Conservation (phyloP, 2,329 filamentous ascomycete species). For the Leptosphaerulina australis region DNA sequence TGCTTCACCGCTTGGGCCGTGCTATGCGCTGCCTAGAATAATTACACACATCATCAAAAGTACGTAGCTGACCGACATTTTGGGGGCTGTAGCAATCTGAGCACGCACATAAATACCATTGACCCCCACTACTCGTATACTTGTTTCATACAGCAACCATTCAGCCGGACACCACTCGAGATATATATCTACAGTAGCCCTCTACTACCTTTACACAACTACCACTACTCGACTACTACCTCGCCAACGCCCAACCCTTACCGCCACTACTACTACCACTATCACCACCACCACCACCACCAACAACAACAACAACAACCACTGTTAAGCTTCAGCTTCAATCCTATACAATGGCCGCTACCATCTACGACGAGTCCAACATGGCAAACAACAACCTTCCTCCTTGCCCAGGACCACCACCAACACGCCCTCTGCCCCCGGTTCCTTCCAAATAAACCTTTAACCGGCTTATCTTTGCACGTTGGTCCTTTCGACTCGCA, state of each 20-base stretch:
- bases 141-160: slow-evolving; percentile 42
- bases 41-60: slow-evolving; percentile 50
- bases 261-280: slow-evolving; percentile 8
- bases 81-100: slow-evolving; percentile 44
- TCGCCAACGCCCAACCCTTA: slow-evolving; percentile 14
- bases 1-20: slow-evolving; percentile 50
- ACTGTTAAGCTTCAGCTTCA: slow-evolving; percentile 17
- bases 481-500: slow-evolving; percentile 28
- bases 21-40: slow-evolving; percentile 43
- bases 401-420: slow-evolving; percentile 56
- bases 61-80: slow-evolving; percentile 51
- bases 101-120: slow-evolving; percentile 50
- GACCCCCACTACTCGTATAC: slow-evolving; percentile 35
- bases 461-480: slow-evolving; percentile 7
- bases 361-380: slow-evolving; percentile 47
- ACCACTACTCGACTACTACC: slow-evolving; percentile 16
- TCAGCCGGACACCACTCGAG: slow-evolving; percentile 31
- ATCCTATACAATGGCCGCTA: slow-evolving; percentile 40
- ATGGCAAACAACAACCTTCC: slow-evolving; percentile 52
- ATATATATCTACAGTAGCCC: slow-evolving; percentile 27
- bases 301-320: slow-evolving; percentile 8
- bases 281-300: slow-evolving; percentile 11
- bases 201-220: slow-evolving; percentile 17
- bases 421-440: slow-evolving; percentile 55
- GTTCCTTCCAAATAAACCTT: slow-evolving; percentile 52